Percentiles rank a stretch among this genome's conserved stretches.
Evolutionary conservation across 2,329 filamentous ascomycete genomes (phyloP).

Genomic region (Zarea fungicola): DNA sequence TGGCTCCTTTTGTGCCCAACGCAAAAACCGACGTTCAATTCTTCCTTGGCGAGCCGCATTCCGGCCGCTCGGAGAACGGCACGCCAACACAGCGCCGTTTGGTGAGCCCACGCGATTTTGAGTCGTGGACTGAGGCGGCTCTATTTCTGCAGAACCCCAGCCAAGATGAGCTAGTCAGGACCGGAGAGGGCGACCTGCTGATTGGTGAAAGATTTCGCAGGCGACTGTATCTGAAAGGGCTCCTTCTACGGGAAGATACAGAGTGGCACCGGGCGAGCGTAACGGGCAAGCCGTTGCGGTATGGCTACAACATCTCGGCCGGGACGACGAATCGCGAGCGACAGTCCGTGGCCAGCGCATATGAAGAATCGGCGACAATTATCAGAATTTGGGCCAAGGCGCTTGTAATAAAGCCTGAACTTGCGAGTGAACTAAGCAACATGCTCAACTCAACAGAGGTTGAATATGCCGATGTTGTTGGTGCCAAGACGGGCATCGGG

Average conservation of each 20-base stretch:
- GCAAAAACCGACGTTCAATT: constrained; percentile 4
- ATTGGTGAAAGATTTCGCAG: neutral
- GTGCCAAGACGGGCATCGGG: neutral
- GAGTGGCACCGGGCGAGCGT: neutral
- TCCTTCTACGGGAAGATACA: neutral
- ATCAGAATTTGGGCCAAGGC: constrained; percentile 4
- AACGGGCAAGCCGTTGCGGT: neutral
- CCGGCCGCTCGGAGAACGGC: constrained; percentile 1
- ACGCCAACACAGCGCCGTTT: neutral
- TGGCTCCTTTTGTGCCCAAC: neutral
- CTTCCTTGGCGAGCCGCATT: constrained; percentile 1
- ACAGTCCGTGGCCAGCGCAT: neutral
- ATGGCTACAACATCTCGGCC: constrained; percentile 4
- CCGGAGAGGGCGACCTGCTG: neutral
- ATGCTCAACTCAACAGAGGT: constrained; percentile 6
- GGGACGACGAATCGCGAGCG: constrained; percentile 6
- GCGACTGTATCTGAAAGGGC: neutral
- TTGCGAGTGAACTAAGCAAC: neutral
- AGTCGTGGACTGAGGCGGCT: neutral
- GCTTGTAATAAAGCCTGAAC: neutral
- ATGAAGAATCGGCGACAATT: constrained; percentile 8
- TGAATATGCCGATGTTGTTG: constrained; percentile 1
- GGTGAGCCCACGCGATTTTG: neutral
- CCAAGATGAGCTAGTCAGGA: neutral
- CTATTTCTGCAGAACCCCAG: neutral